These are phyloP conservation scores for Elaeis oleifera DNA, from an alignment of 202 grass and related monocot genomes.

Conservation along the genomic window DNA sequence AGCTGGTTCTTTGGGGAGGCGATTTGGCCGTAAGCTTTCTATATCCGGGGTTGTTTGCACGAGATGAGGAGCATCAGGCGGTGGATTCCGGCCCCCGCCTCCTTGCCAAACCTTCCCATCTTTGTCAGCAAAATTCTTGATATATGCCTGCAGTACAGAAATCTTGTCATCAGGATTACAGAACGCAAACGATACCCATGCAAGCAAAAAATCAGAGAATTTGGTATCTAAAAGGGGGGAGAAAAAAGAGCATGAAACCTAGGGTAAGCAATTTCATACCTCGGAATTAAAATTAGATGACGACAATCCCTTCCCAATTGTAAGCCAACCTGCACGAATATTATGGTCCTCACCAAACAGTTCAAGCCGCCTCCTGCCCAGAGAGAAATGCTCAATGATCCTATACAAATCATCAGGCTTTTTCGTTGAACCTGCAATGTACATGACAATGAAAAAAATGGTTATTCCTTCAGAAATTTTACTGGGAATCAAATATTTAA, in stretches of 20 bases:
- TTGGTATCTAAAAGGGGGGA: too few species aligned
- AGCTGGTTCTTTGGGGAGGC: constrained; percentile 65
- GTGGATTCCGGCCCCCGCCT: constrained; percentile 79
- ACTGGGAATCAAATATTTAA: too few species aligned
- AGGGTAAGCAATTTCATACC: constrained; percentile 28
- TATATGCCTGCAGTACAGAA: constrained; percentile 36
- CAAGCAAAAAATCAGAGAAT: too few species aligned
- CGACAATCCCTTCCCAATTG: constrained; percentile 75
- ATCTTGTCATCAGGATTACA: too few species aligned
- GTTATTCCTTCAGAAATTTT: too few species aligned
- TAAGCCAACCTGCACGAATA: constrained; percentile 86
- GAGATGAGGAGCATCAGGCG: constrained; percentile 75
- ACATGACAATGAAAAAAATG: constrained; percentile 1
- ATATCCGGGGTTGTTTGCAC: constrained; percentile 85
- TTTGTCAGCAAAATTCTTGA: constrained; percentile 52
- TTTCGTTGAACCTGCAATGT: constrained; percentile 60
- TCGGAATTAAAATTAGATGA: constrained; percentile 92
- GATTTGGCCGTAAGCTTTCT: constrained; percentile 71
- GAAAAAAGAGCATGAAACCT: too few species aligned
- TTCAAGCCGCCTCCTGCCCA: constrained; percentile 77
- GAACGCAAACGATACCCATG: too few species aligned
- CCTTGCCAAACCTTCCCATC: constrained; percentile 94
- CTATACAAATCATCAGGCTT: constrained; percentile 96
- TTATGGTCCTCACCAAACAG: constrained; percentile 99
- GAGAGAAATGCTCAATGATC: constrained; percentile 97